Conservation (phyloP, 345 rosid genomes). For the Microthlaspi erraticum region DNA sequence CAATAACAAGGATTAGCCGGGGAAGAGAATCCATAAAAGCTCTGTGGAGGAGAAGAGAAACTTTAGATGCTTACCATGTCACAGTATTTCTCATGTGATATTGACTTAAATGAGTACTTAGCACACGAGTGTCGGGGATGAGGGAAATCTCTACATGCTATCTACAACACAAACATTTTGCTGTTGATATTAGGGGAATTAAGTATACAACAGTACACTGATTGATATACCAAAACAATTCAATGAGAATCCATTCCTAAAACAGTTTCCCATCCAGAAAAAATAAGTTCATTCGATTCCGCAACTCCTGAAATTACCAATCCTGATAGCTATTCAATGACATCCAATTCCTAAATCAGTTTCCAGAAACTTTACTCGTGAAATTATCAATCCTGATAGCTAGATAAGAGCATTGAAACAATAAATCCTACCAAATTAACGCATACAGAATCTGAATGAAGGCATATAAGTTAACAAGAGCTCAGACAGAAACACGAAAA, state of each 20-base stretch:
- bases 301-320: not conserved
- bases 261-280: not conserved
- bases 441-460: slow-evolving; percentile 1
- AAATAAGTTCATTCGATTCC: not conserved
- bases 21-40: not conserved
- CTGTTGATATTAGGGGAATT: slow-evolving; percentile 11
- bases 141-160: slow-evolving; percentile 94
- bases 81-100: slow-evolving; percentile 63
- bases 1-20: not conserved
- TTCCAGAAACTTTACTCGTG: not conserved
- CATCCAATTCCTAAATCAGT: not conserved
- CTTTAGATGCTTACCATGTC: slow-evolving; percentile 55
- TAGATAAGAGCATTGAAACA: not conserved
- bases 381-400: slow-evolving; percentile 1
- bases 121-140: slow-evolving; percentile 84
- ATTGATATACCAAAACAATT: not conserved
- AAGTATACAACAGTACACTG: slow-evolving; percentile 7
- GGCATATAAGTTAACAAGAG: not conserved
- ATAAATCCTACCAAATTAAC: not conserved
- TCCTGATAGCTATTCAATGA: not conserved
- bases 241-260: not conserved
- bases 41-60: not conserved
- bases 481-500: not conserved
- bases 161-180: slow-evolving; percentile 48
- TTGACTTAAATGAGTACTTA: slow-evolving; percentile 62